Evolutionary conservation across 202 grass and related monocot genomes (phyloP), one percentile per base, ranked within the genome.

Genomic region (Musa balbisiana): DNA sequence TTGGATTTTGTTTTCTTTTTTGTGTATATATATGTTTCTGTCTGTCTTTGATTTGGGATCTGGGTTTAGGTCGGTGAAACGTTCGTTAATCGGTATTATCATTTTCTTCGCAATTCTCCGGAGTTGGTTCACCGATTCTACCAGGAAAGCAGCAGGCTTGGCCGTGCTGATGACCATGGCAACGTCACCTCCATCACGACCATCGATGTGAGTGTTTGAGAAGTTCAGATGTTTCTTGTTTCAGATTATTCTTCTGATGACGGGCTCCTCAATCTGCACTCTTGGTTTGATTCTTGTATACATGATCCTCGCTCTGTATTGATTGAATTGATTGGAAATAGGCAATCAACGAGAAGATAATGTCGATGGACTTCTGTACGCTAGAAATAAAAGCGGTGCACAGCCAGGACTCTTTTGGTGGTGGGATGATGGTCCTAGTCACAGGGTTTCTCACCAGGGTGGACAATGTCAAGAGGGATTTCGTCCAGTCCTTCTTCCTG

Each of bases 31-130:
- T 43, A 43, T 43, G 55, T 64, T 67, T 76, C 6, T 21, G 58
- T 60, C 65, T 29, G 10, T 14, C 49, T 11, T 50, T 20, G 2
- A 11, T 51, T 51, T 17, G 0, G 12, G 43, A 25, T 33, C 21
- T 51, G 33, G 78, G 80, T 73, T 74, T 80, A 90, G 88, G 88
- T 96, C n/a, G 94, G 94, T 33, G 89, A 98, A 80, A 91, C 94
- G 51, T 98, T 98, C 71, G 94, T 93, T 65, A 77, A 93, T 52
- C 94, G 93, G 86, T 97, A 97, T 82, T 97, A 93, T 83, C 87
- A 87, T 84, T 93, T 91, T 72, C 84, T 98, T 52, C 86, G 87
- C 86, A 80, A 90, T 77, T 91, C 90, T 67, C 94, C 90, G 79
- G 88, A 93, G 74, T 79, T 89, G 79, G 94, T 98, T 51, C 80